Evolutionary conservation across 2,329 filamentous ascomycete species (phyloP), one percentile per base, ranked within the genome.

Genomic region (Coniochaeta sp.): DNA sequence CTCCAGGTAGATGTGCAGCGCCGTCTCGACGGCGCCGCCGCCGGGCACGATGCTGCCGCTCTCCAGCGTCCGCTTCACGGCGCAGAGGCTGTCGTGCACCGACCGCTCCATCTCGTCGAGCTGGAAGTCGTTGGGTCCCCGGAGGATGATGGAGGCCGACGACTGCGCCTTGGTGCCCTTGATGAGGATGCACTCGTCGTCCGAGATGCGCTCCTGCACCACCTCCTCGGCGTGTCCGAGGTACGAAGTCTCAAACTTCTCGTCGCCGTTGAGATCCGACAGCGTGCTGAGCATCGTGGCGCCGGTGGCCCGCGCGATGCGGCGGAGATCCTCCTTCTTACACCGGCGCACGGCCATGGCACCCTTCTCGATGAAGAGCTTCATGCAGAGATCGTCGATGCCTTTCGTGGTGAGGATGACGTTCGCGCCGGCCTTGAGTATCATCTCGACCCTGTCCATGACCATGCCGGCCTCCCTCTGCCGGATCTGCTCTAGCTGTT

Each of bases 101-200:
- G 95, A 98, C 65, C 95, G 90, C 82, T 99, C 95, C 93, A 98
- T 99, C 82, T 99, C 95, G 71, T 99, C 95, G 32, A 99, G 86
- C 62, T 91, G 91, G 79, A 90, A 98, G 75, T 99, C 95, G 77
- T 99, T 98, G 67, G 95, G 84, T 54, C 95, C 95, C 61, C 95
- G 90, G 59, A 99, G 89, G 67, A 99, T 96, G 75, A 97, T 92
- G 19, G 95, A 99, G 32, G 95, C 93, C 7, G 93, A 96, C 3
- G 89, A 95, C 77, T 95, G 91, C 30, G 89, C 85, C 80, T 97
- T 98, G 70, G 95, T 96, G 59, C 93, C 93, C 81, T 95, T 96
- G 73, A 99, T 84, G 64, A 99, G 79, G 66, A 99, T 99, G 76
- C 93, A 98, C 80, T 99, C 95, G 68, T 99, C 95, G 70, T 99